Evolutionary conservation across 495 filamentous ascomycete genomes (phyloP).

Genomic region (Aspergillus wentii): DNA sequence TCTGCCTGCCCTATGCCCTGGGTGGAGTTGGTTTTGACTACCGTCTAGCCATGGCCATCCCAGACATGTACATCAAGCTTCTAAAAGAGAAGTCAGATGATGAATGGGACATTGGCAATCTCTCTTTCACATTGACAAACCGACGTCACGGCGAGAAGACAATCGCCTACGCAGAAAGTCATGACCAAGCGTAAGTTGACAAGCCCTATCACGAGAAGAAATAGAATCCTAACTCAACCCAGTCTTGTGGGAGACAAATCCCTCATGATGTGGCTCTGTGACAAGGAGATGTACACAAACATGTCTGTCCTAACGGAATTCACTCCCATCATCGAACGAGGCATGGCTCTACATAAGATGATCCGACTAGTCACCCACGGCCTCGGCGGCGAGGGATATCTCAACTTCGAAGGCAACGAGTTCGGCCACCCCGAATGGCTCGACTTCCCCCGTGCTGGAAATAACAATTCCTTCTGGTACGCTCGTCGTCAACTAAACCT

Average conservation of each 20-base stretch:
- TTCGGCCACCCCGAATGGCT: slow-evolving; percentile 99
- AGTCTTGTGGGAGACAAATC: slow-evolving; percentile 96
- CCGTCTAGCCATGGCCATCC: slow-evolving; percentile 94
- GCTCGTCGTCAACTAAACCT: slow-evolving; percentile 93
- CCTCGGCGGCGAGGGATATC: slow-evolving; percentile 94
- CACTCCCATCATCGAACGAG: slow-evolving; percentile 86
- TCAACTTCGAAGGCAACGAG: slow-evolving; percentile 98
- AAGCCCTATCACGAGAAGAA: background rate
- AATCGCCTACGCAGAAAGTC: slow-evolving; percentile 94
- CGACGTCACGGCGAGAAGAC: slow-evolving; percentile 95
- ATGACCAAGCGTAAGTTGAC: slow-evolving; percentile 89
- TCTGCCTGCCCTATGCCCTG: slow-evolving; percentile 78
- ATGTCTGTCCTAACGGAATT: slow-evolving; percentile 84
- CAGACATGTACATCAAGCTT: slow-evolving; percentile 98
- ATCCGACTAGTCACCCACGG: slow-evolving; percentile 90
- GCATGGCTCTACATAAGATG: slow-evolving; percentile 92
- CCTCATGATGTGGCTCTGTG: slow-evolving; percentile 96
- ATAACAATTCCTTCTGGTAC: slow-evolving; percentile 95
- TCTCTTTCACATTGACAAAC: slow-evolving; percentile 85
- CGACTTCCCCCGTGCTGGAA: slow-evolving; percentile 92
- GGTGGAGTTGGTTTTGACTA: slow-evolving; percentile 97
- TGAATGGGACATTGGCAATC: slow-evolving; percentile 87
- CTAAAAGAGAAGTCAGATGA: slow-evolving; percentile 89
- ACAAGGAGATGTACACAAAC: slow-evolving; percentile 94
- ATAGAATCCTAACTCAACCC: slow-evolving; percentile 19